Evolutionary conservation across 2,329 filamentous ascomycete species (phyloP).

Genomic region (Nemania diffusa): DNA sequence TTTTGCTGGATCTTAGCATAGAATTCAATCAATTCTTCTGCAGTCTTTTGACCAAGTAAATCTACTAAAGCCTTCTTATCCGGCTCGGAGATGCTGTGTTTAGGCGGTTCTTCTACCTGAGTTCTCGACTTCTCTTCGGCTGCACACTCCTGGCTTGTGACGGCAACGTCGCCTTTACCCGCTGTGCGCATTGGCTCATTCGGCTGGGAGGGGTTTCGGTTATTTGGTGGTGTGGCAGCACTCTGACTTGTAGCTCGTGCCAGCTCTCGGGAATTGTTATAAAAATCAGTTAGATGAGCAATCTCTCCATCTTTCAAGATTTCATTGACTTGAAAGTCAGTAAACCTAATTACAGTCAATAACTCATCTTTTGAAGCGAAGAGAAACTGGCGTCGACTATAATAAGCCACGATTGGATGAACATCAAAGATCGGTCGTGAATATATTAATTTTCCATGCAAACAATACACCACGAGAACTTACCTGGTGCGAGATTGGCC

Average conservation of each 20-base stretch:
- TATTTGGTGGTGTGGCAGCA: background rate
- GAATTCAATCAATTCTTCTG: constrained; percentile 43
- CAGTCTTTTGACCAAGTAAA: constrained; percentile 40
- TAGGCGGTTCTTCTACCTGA: constrained; percentile 19
- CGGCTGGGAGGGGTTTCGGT: constrained; percentile 9
- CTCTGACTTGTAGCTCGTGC: constrained; percentile 41
- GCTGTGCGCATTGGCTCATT: constrained; percentile 2
- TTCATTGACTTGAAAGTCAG: constrained; percentile 93
- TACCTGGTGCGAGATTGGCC: constrained; percentile 59
- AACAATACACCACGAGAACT: constrained; percentile 15
- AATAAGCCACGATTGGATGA: background rate
- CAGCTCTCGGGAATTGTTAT: constrained; percentile 45
- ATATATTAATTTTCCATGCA: background rate
- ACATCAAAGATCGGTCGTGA: background rate
- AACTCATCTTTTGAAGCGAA: constrained; percentile 1
- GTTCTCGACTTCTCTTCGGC: constrained; percentile 19
- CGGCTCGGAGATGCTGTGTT: constrained; percentile 33
- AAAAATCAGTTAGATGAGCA: constrained; percentile 71
- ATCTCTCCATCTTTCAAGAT: constrained; percentile 80
- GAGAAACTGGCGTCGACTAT: background rate
- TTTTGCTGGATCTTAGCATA: constrained; percentile 40
- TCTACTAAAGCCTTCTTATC: constrained; percentile 40
- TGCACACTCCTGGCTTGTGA: constrained; percentile 8
- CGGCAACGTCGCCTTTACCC: background rate
- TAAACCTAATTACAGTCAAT: constrained; percentile 67